Conservation (phyloP, 1,284 basidiomycete species). For the Moniliophthora roreri region DNA sequence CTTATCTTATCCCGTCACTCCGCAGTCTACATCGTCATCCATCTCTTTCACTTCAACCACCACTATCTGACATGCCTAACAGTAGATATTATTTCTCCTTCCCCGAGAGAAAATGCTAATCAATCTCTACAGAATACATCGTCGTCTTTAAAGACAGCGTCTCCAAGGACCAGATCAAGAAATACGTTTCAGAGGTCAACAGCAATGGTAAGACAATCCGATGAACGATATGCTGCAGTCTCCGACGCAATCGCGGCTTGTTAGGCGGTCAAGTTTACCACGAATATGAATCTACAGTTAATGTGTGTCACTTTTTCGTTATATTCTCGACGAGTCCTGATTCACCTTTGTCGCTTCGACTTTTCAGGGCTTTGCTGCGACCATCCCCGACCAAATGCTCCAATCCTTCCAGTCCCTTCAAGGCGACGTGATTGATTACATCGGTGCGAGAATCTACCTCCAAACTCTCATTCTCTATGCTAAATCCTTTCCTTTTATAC, state of each 20-base stretch:
- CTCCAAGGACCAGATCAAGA: conserved; percentile 40
- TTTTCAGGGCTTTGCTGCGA: conserved; percentile 54
- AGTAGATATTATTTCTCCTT: conserved; percentile 4
- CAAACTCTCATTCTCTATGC: too few species aligned
- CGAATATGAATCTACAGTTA: conserved; percentile 36
- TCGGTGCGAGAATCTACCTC: conserved; percentile 49
- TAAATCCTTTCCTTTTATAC: neutral
- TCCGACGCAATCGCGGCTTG: neutral
- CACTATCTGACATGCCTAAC: conserved; percentile 22
- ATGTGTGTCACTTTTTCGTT: conserved; percentile 20
- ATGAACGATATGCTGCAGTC: neutral
- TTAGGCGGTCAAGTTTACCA: conserved; percentile 46
- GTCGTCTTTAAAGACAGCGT: conserved; percentile 57
- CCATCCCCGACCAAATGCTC: conserved; percentile 40
- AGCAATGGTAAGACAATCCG: conserved; percentile 32
- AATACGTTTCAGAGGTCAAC: conserved; percentile 40
- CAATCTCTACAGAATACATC: conserved; percentile 44
- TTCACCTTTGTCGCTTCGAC: neutral
- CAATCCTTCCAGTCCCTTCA: conserved; percentile 35
- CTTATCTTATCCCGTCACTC: conserved; percentile 8
- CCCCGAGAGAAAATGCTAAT: neutral
- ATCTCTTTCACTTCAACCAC: neutral
- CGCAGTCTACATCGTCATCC: neutral
- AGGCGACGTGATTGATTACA: conserved; percentile 46
- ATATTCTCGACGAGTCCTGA: neutral